Percentiles rank a stretch among this genome's conserved stretches.
phyloP scores from a whole-genome alignment of 352 stramenopile species.

The Phytophthora agathidicida region DNA sequence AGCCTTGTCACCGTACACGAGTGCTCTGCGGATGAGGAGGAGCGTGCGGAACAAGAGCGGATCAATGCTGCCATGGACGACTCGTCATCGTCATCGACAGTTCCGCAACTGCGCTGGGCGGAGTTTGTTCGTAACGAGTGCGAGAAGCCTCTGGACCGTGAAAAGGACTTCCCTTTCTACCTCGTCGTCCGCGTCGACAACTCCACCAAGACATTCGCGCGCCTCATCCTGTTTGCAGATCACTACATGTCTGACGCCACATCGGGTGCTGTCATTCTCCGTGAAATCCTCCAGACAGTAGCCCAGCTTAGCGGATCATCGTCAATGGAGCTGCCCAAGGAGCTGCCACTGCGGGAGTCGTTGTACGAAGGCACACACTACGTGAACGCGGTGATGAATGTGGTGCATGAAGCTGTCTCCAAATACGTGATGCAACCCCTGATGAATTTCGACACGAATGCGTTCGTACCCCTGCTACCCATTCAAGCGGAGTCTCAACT shows the following conservation, averaged over 20 bases:
- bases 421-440: conserved; percentile 70
- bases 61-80: conserved; percentile 18
- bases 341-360: conserved; percentile 45
- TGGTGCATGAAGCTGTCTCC: conserved; percentile 59
- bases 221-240: conserved; percentile 56
- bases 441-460: conserved; percentile 63
- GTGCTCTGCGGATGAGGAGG: conserved; percentile 26
- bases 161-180: conserved; percentile 55
- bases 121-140: conserved; percentile 53
- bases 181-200: conserved; percentile 48
- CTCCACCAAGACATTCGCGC: conserved; percentile 44
- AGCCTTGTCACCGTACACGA: conserved; percentile 35
- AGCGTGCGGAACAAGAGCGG: conserved; percentile 37
- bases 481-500: conserved; percentile 47
- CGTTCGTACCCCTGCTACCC: conserved; percentile 45
- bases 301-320: conserved; percentile 10
- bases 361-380: conserved; percentile 68
- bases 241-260: conserved; percentile 68
- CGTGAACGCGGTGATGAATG: conserved; percentile 53
- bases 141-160: conserved; percentile 47
- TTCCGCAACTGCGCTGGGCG: conserved; percentile 38
- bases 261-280: conserved; percentile 50
- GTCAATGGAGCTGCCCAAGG: conserved; percentile 1
- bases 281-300: conserved; percentile 47
- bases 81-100: background rate